Evolutionary conservation across 2,329 filamentous ascomycete genomes (phyloP).

Genomic region (Colletotrichum brevisporum): DNA sequence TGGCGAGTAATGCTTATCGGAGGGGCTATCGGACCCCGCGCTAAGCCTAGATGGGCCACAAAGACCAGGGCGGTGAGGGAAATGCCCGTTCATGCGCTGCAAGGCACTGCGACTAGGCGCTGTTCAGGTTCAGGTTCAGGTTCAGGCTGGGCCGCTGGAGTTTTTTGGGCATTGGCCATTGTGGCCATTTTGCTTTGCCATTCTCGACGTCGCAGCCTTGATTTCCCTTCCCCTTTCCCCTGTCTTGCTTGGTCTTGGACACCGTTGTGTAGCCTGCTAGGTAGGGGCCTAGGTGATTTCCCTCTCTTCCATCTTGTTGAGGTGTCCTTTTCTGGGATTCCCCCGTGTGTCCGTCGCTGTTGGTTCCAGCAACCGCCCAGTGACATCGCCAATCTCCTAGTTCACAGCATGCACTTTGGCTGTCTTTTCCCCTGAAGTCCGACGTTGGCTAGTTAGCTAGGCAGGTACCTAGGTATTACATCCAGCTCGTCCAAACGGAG

Average conservation of each 20-base stretch:
- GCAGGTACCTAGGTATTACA: background rate
- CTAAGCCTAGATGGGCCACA: slow-evolving; percentile 41
- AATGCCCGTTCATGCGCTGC: slow-evolving; percentile 42
- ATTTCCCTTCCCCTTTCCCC: background rate
- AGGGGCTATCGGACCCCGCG: slow-evolving; percentile 41
- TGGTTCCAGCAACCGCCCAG: slow-evolving; percentile 1
- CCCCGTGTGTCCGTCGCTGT: background rate
- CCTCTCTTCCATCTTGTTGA: slow-evolving; percentile 20
- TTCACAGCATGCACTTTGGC: slow-evolving; percentile 3
- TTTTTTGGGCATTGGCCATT: background rate
- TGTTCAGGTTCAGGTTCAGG: too few species aligned
- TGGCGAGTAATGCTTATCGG: slow-evolving; percentile 47
- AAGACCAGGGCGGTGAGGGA: slow-evolving; percentile 47
- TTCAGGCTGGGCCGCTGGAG: background rate
- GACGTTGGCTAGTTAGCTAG: background rate
- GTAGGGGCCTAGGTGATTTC: background rate
- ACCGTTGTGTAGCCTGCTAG: too few species aligned
- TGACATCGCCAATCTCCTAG: background rate
- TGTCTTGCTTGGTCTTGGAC: background rate
- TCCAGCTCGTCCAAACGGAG: slow-evolving; percentile 11
- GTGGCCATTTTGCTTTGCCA: background rate
- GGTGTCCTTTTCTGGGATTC: slow-evolving; percentile 4
- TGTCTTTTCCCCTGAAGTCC: background rate
- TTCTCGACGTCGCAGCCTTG: background rate
- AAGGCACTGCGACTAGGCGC: background rate